Evolutionary conservation across 2,329 filamentous ascomycete genomes (phyloP).

Genomic region (Ophiostoma pallidulum): DNA sequence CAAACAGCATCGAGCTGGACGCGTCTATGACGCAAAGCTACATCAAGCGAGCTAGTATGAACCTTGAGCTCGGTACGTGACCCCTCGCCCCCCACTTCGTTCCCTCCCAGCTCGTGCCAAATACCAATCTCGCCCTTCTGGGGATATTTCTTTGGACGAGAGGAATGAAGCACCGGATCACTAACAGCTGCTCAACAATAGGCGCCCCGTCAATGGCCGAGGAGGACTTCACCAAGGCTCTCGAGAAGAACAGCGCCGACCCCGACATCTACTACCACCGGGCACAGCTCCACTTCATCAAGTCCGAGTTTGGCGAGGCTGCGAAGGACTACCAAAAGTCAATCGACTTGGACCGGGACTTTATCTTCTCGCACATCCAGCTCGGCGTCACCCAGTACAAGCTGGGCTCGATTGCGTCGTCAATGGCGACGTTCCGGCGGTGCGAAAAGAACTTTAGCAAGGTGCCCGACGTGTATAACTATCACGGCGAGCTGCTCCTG

Average conservation of each 20-base stretch:
- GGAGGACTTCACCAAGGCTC: slow-evolving; percentile 76
- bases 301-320: slow-evolving; percentile 82
- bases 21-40: slow-evolving; percentile 88
- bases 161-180: not conserved
- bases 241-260: slow-evolving; percentile 76
- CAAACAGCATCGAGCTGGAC: slow-evolving; percentile 87
- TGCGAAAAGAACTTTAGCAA: slow-evolving; percentile 98
- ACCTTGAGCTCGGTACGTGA: slow-evolving; percentile 70
- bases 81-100: too few relatives aligned
- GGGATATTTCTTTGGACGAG: too few relatives aligned
- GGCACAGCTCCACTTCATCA: slow-evolving; percentile 96
- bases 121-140: too few relatives aligned
- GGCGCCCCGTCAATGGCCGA: slow-evolving; percentile 79
- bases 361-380: slow-evolving; percentile 99
- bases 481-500: slow-evolving; percentile 92
- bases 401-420: slow-evolving; percentile 95
- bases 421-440: slow-evolving; percentile 94
- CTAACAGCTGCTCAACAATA: slow-evolving; percentile 23
- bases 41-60: slow-evolving; percentile 98
- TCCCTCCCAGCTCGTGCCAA: too few relatives aligned
- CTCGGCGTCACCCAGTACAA: slow-evolving; percentile 99
- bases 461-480: slow-evolving; percentile 97
- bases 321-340: slow-evolving; percentile 99
- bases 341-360: slow-evolving; percentile 88
- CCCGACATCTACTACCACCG: slow-evolving; percentile 99